phyloP scores from a whole-genome alignment of 306 rosid genomes.

The Dryas drummondii region DNA sequence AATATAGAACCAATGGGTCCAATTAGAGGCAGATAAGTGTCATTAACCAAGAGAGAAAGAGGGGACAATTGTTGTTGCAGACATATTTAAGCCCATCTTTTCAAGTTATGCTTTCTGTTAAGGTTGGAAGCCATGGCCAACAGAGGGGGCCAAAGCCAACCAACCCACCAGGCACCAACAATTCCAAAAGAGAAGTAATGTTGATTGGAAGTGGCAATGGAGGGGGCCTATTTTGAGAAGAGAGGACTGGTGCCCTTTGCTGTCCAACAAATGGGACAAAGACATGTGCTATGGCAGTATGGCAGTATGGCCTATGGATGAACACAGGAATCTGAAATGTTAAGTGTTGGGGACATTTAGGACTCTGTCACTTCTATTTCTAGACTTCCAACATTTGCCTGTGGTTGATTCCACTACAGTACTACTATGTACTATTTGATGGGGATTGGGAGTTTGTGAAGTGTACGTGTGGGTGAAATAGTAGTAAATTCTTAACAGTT shows the following conservation, averaged over 20 bases:
- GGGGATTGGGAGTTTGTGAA: no score
- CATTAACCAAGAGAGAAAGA: conserved; percentile 10
- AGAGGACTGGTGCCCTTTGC: conserved; percentile 19
- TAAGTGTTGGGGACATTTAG: conserved; percentile 36
- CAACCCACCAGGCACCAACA: conserved; percentile 21
- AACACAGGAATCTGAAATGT: conserved; percentile 11
- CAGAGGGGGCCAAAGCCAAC: conserved; percentile 25
- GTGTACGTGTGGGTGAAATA: no score
- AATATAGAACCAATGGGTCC: conserved; percentile 10
- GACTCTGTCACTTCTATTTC: conserved; percentile 26
- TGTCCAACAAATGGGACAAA: conserved; percentile 40
- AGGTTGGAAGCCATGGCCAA: conserved; percentile 22
- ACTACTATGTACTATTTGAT: neutral
- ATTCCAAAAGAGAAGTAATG: conserved; percentile 22
- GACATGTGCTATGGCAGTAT: conserved; percentile 34
- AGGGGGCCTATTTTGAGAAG: conserved; percentile 27
- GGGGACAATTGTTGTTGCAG: conserved; percentile 32
- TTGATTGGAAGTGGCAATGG: conserved; percentile 30
- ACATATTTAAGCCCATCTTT: conserved; percentile 31
- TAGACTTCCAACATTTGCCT: neutral
- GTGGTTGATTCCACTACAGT: conserved; percentile 8
- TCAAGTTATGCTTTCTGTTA: conserved; percentile 18
- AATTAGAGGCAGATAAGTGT: conserved; percentile 22
- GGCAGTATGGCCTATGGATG: neutral
- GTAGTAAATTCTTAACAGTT: no score